A percentile compares a stretch with the other conserved stretches of the same genome.
Evolutionary conservation across 2,329 filamentous ascomycete genomes (phyloP).

Genomic region (Hirsutella thompsonii): DNA sequence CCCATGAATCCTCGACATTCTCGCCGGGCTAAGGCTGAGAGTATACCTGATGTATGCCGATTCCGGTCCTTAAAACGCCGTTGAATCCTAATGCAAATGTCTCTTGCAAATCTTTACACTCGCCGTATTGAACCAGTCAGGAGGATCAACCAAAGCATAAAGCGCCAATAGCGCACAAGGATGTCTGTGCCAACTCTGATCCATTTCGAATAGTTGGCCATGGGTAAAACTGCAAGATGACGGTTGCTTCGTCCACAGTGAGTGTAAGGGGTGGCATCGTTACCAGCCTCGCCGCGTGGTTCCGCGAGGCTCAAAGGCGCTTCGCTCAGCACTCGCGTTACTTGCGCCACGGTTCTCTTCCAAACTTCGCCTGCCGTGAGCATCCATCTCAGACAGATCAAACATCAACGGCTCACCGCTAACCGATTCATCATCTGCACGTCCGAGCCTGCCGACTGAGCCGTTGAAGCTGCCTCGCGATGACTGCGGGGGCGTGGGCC

Average conservation of each 20-base stretch:
- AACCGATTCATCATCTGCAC: constrained; percentile 33
- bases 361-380: constrained; percentile 42
- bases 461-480: constrained; percentile 32
- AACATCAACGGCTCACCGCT: constrained; percentile 62
- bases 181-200: no score
- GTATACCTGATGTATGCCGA: no score
- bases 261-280: constrained; percentile 1
- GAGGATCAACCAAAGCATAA: no score
- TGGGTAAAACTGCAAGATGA: no score
- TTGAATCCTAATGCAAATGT: no score
- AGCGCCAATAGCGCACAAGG: no score
- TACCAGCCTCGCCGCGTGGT: constrained; percentile 24
- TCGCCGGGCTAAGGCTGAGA: no score
- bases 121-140: no score
- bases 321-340: constrained; percentile 25
- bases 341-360: constrained; percentile 35
- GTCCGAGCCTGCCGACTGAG: constrained; percentile 22
- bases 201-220: no score
- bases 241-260: background rate
- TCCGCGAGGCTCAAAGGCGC: constrained; percentile 25
- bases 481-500: constrained; percentile 30
- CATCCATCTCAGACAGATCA: constrained; percentile 59
- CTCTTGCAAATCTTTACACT: no score
- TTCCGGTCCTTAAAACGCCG: no score
- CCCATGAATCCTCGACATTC: background rate